Evolutionary conservation across 2,329 filamentous ascomycete species (phyloP).

Genomic region (Diaporthe aspalathi): DNA sequence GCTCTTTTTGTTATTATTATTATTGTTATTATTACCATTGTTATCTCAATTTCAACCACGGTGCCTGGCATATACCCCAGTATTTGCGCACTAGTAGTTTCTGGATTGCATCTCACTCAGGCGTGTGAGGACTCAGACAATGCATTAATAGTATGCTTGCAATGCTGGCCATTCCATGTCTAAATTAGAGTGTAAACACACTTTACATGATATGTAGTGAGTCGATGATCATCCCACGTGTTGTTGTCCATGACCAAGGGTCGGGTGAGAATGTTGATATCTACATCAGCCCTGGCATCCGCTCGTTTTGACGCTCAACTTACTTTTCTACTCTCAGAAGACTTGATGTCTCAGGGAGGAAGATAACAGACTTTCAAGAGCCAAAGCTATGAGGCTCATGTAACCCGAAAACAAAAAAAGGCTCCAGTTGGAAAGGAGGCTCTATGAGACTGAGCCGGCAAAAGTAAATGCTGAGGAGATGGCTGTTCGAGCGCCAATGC

Average conservation of each 20-base stretch:
- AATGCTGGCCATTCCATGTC: not conserved
- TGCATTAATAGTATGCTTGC: not conserved
- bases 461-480: not conserved
- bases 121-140: not conserved
- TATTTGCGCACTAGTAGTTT: not conserved
- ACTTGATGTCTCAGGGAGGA: too few relatives aligned
- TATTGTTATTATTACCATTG: too few relatives aligned
- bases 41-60: too few relatives aligned
- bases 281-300: not conserved
- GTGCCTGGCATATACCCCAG: not conserved
- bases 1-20: too few relatives aligned
- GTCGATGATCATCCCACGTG: not conserved
- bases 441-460: not conserved
- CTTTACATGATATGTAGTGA: not conserved
- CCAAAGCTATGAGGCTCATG: not conserved
- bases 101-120: too few relatives aligned
- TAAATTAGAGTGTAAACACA: not conserved
- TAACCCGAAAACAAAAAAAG: not conserved
- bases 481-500: not conserved
- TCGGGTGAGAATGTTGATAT: not conserved
- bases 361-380: not conserved
- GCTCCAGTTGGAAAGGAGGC: too few relatives aligned
- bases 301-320: too few relatives aligned
- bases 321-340: not conserved
- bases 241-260: not conserved